These are phyloP conservation scores for Gonium pectorale DNA, from an alignment of 139 green algal genomes.

Conservation along the genomic window DNA sequence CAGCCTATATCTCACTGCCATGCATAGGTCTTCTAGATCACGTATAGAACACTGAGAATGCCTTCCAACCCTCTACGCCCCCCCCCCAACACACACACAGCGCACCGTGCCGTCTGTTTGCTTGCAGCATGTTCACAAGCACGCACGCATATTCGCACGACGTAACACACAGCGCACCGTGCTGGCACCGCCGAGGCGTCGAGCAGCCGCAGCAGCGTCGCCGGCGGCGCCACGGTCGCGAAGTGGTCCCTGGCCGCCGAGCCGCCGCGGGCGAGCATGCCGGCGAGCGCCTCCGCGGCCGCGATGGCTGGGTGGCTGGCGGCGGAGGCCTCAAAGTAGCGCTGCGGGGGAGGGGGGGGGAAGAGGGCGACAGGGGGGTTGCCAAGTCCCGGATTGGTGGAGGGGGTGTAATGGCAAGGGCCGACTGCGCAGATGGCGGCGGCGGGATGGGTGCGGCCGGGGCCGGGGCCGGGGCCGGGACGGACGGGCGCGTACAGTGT, in stretches of 20 bases:
- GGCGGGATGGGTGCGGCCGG: too few relatives aligned
- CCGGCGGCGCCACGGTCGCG: not conserved
- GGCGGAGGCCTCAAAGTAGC: constrained; percentile 16
- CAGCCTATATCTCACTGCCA: too few relatives aligned
- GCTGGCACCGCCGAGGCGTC: constrained; percentile 6
- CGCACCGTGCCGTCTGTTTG: too few relatives aligned
- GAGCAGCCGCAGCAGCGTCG: not conserved
- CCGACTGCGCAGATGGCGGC: too few relatives aligned
- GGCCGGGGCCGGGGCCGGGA: too few relatives aligned
- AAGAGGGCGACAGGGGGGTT: not conserved
- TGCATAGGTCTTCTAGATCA: too few relatives aligned
- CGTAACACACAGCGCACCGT: not conserved
- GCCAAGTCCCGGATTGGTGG: not conserved
- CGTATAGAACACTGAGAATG: too few relatives aligned
- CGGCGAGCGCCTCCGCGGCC: constrained; percentile 12
- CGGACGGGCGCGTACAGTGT: too few relatives aligned
- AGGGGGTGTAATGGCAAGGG: too few relatives aligned
- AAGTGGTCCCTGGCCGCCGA: constrained; percentile 20
- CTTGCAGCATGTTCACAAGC: not conserved
- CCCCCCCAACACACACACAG: too few relatives aligned
- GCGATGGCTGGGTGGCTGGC: not conserved
- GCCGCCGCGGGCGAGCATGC: not conserved
- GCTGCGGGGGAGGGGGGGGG: not conserved
- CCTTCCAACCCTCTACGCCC: too few relatives aligned
- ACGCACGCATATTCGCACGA: not conserved